phyloP scores from a whole-genome alignment of 805 yeast genomes.

The Cyberlindnera mississippiensis region DNA sequence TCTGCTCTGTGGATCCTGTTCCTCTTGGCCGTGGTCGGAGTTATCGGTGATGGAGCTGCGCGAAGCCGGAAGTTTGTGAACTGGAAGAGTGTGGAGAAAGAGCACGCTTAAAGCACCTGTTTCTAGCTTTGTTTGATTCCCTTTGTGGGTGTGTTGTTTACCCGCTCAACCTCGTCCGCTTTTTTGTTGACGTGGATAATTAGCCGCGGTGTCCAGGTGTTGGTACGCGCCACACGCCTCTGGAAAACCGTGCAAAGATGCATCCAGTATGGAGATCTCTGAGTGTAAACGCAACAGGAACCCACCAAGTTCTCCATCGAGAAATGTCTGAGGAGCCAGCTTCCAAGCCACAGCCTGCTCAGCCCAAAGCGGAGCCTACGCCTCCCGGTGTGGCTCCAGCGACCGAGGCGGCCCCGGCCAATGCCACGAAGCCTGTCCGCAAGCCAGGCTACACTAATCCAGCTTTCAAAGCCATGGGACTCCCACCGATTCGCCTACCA shows the following conservation, averaged over 20 bases:
- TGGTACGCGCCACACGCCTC: constrained; percentile 3
- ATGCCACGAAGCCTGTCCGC: not conserved
- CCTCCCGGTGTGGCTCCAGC: not conserved
- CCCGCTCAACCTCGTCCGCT: not conserved
- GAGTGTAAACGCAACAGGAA: too few relatives aligned
- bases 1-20: too few relatives aligned
- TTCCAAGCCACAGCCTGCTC: not conserved
- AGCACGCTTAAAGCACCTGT: too few relatives aligned
- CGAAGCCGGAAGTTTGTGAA: too few relatives aligned
- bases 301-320: too few relatives aligned
- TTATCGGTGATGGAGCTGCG: too few relatives aligned
- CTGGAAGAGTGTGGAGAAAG: too few relatives aligned
- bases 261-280: not conserved
- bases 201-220: constrained; percentile 5
- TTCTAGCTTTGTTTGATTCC: not conserved
- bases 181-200: constrained; percentile 6
- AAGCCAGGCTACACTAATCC: constrained; percentile 58
- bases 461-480: constrained; percentile 81
- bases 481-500: constrained; percentile 73
- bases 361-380: not conserved
- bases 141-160: not conserved
- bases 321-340: constrained; percentile 5
- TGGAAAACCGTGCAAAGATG: not conserved
- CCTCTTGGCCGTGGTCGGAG: too few relatives aligned
- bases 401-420: not conserved